phyloP scores from a whole-genome alignment of 352 stramenopile genomes.

The Phytopythium aichiense region DNA sequence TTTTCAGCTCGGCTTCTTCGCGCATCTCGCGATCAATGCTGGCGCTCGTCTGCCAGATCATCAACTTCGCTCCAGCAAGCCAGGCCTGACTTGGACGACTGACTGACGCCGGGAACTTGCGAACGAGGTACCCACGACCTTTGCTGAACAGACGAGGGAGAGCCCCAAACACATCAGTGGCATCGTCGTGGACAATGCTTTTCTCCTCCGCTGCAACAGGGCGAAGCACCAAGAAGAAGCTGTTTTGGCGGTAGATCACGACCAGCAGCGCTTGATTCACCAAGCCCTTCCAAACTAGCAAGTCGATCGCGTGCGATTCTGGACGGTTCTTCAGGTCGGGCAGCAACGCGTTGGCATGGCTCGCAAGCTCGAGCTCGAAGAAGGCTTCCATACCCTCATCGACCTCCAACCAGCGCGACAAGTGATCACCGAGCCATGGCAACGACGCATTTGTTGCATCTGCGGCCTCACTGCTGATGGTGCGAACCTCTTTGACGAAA shows the following conservation, averaged over 20 bases:
- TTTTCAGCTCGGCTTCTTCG: slow-evolving; percentile 26
- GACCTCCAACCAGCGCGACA: slow-evolving; percentile 50
- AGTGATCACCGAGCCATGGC: slow-evolving; percentile 30
- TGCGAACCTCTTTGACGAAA: slow-evolving; percentile 44
- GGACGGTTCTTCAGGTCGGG: slow-evolving; percentile 9
- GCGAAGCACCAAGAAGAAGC: slow-evolving; percentile 48
- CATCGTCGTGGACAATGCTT: slow-evolving; percentile 21
- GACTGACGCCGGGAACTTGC: slow-evolving; percentile 21
- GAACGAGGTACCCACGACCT: slow-evolving; percentile 49
- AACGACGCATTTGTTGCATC: slow-evolving; percentile 8
- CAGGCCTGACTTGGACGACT: slow-evolving; percentile 19
- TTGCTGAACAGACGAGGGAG: slow-evolving; percentile 40
- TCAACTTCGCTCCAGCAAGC: slow-evolving; percentile 42
- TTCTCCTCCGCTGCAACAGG: slow-evolving; percentile 18
- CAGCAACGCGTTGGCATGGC: not conserved
- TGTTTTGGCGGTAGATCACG: slow-evolving; percentile 41
- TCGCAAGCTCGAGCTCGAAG: slow-evolving; percentile 52
- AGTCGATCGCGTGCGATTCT: slow-evolving; percentile 19
- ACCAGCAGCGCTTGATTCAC: slow-evolving; percentile 50
- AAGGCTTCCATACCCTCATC: slow-evolving; percentile 48
- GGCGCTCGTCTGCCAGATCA: slow-evolving; percentile 55
- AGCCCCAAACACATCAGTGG: slow-evolving; percentile 37
- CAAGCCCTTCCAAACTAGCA: slow-evolving; percentile 61
- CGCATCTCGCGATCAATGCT: slow-evolving; percentile 51
- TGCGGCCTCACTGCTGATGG: slow-evolving; percentile 19